Evolutionary conservation across 345 rosid genomes (phyloP).

Genomic region (Mercurialis annua): DNA sequence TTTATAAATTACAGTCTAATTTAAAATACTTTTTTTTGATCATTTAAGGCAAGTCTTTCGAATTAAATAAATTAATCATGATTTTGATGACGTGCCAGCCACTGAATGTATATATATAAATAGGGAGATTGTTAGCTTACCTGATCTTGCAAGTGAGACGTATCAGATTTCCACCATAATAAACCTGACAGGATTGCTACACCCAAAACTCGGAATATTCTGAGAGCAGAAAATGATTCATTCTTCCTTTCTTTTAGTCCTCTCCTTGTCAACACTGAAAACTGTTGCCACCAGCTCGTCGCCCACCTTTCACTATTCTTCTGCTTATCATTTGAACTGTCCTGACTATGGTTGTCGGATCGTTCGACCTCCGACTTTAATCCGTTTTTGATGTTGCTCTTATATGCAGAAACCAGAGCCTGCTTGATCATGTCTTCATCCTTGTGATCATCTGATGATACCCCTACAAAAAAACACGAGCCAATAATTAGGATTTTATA

Average conservation of each 20-base stretch:
- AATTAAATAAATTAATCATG: no score
- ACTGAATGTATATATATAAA: no score
- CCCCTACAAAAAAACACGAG: conserved; percentile 34
- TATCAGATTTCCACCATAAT: conserved; percentile 49
- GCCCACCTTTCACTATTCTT: conserved; percentile 32
- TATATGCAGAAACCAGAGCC: conserved; percentile 36
- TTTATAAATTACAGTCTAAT: no score
- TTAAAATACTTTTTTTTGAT: no score
- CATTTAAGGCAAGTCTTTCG: no score
- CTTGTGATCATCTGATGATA: conserved; percentile 27
- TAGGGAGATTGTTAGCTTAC: no score
- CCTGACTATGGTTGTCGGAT: no score
- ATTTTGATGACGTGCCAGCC: no score
- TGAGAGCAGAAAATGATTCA: conserved; percentile 37
- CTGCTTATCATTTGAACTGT: conserved; percentile 15
- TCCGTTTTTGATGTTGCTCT: conserved; percentile 32
- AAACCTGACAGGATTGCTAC: conserved; percentile 37
- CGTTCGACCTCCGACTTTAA: conserved; percentile 23
- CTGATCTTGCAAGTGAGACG: conserved; percentile 55
- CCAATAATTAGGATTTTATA: not conserved
- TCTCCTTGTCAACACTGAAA: conserved; percentile 36
- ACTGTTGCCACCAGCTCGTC: conserved; percentile 63
- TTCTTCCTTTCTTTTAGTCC: conserved; percentile 50
- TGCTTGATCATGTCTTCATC: conserved; percentile 34
- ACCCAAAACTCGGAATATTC: conserved; percentile 33